Evolutionary conservation across 139 green algal species (phyloP), one percentile per base, ranked within the genome.

Genomic region (Ulvella scutata): DNA sequence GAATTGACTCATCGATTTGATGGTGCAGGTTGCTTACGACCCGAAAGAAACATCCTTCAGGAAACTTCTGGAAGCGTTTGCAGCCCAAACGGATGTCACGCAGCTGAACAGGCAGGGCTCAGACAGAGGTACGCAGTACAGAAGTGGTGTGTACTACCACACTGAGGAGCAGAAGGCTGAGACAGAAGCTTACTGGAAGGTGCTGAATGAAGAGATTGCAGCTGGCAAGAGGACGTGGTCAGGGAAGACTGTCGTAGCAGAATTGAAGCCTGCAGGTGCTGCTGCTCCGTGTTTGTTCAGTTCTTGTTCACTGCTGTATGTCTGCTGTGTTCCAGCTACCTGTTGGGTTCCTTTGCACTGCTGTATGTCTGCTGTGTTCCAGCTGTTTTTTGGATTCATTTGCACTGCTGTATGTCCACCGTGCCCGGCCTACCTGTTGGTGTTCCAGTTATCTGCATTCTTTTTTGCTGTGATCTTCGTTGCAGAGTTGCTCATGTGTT

Each of bases 111-210:
- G 31, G 20, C 62, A 85, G 72, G 90, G 90, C 62, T 80, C 80
- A 59, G 90, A 96, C 78, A 43, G 77, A 1, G 90, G 90, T 35
- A 92, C 87, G 4, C 90, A 94, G 82, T 95, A 96, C 86, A 82
- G 91, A 13, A 85, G 73, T 31, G 89, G 75, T n/a, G 88, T 96
- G 31, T 96, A 92, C 82, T 88, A 82, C 72, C 86, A 96, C 73
- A 85, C 62, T 35, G 81, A 86, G 9, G 78, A 88, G 77, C 89
- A 95, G 82, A 44, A 35, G 38, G 37, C 72, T 67, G 74, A 73
- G 17, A 80, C 82, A 4, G 36, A 74, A 72, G 37, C 43, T 20
- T 78, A 79, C 7, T 79, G 91, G 10, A 80, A 35, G 3, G 79
- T 82, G 4, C 75, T 84, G 2, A 85, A 90, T 37, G 75, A 85